Conservation (phyloP, 768 basidiomycete species). For the Suillus discolor region DNA sequence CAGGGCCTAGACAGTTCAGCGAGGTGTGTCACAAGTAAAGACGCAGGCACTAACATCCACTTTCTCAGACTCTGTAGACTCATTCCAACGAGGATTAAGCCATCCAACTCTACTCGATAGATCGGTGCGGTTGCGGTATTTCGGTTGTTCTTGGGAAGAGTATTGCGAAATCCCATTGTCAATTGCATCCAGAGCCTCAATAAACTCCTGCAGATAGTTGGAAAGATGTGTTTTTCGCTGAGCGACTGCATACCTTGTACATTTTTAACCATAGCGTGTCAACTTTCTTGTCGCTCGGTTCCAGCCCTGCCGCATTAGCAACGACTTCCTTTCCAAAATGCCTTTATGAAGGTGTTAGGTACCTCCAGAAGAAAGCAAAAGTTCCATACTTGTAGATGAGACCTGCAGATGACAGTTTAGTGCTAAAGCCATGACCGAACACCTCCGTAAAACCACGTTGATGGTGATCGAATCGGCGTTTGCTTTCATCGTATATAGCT, state of each 20-base stretch:
- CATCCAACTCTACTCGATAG: constrained; percentile 79
- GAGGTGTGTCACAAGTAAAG: constrained; percentile 13
- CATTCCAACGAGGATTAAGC: constrained; percentile 94
- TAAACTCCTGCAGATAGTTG: constrained; percentile 65
- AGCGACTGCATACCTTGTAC: constrained; percentile 61
- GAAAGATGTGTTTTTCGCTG: background rate
- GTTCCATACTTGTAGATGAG: constrained; percentile 87
- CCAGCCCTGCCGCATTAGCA: constrained; percentile 53
- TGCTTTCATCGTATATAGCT: constrained; percentile 81
- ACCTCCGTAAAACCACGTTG: constrained; percentile 91
- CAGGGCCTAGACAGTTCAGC: constrained; percentile 47
- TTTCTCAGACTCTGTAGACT: constrained; percentile 60
- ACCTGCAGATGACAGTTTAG: constrained; percentile 92
- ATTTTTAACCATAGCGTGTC: constrained; percentile 83
- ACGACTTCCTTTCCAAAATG: constrained; percentile 92
- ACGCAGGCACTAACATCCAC: constrained; percentile 65
- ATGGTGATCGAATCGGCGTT: constrained; percentile 91
- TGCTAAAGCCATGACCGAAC: constrained; percentile 85
- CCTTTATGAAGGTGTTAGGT: constrained; percentile 38
- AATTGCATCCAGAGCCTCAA: constrained; percentile 92
- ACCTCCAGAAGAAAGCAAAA: background rate
- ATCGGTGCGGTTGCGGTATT: constrained; percentile 81
- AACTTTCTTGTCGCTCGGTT: constrained; percentile 62
- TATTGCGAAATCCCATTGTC: constrained; percentile 95
- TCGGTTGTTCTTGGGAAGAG: constrained; percentile 60